Conservation (phyloP, 2,329 filamentous ascomycete genomes). For the Volutella citrinella region DNA sequence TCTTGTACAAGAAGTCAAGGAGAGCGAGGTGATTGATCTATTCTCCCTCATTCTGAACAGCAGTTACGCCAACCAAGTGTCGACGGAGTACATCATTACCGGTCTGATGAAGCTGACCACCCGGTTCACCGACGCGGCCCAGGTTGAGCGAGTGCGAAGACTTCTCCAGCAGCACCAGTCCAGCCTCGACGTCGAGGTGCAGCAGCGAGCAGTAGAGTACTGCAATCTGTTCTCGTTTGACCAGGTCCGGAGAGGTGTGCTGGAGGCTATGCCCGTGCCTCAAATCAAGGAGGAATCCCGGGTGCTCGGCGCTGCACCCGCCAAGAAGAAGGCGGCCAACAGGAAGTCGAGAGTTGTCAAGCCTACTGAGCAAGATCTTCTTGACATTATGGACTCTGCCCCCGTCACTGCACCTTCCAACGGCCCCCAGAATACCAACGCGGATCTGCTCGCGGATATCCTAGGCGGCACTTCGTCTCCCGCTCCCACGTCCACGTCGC, state of each 20-base stretch:
- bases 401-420: conserved; percentile 52
- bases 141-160: conserved; percentile 80
- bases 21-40: conserved; percentile 89
- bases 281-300: conserved; percentile 95
- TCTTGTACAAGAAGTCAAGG: conserved; percentile 73
- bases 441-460: conserved; percentile 88
- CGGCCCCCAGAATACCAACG: conserved; percentile 63
- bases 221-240: conserved; percentile 91
- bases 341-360: conserved; percentile 76
- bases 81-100: conserved; percentile 94
- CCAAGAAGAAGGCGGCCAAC: conserved; percentile 66
- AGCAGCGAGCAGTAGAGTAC: conserved; percentile 94
- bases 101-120: conserved; percentile 94
- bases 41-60: conserved; percentile 91
- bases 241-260: conserved; percentile 78
- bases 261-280: conserved; percentile 97
- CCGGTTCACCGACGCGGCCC: conserved; percentile 75
- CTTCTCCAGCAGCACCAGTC: conserved; percentile 76
- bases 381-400: conserved; percentile 90
- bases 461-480: conserved; percentile 68
- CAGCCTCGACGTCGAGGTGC: conserved; percentile 90
- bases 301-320: conserved; percentile 77
- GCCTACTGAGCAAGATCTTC: conserved; percentile 84
- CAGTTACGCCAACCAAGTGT: conserved; percentile 86
- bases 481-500: conserved; percentile 34